Conservation (phyloP, 495 filamentous ascomycete species). For the Acidiella bohemica region DNA sequence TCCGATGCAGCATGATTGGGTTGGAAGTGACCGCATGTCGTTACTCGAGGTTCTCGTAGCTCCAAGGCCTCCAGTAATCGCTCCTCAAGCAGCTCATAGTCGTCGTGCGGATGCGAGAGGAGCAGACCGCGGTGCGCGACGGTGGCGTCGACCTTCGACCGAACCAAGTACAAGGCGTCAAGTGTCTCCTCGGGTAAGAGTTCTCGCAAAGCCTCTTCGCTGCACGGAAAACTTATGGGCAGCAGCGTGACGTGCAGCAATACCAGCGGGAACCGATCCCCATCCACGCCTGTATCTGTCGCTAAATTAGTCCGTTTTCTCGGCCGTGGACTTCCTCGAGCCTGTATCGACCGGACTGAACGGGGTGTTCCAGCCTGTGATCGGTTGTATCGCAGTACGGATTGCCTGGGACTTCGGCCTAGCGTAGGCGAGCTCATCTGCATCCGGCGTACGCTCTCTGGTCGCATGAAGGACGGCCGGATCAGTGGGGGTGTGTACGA, state of each 20-base stretch:
- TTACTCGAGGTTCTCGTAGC: slow-evolving; percentile 52
- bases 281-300: slow-evolving; percentile 45
- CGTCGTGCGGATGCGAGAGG: slow-evolving; percentile 75
- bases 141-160: slow-evolving; percentile 62
- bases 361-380: slow-evolving; percentile 14
- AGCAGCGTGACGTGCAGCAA: slow-evolving; percentile 78
- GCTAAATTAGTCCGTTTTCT: background rate
- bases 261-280: slow-evolving; percentile 54
- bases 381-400: slow-evolving; percentile 19
- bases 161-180: slow-evolving; percentile 59
- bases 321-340: slow-evolving; percentile 8
- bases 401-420: slow-evolving; percentile 37
- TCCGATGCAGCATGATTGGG: background rate
- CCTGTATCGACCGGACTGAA: slow-evolving; percentile 6
- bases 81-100: slow-evolving; percentile 87
- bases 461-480: slow-evolving; percentile 47
- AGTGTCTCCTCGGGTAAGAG: slow-evolving; percentile 46
- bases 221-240: slow-evolving; percentile 55
- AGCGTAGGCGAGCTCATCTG: slow-evolving; percentile 61
- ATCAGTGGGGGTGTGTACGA: slow-evolving; percentile 29
- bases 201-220: slow-evolving; percentile 37
- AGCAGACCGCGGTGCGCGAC: slow-evolving; percentile 75
- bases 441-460: slow-evolving; percentile 62
- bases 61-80: slow-evolving; percentile 79
- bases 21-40: slow-evolving; percentile 63